phyloP scores from a whole-genome alignment of 2,329 filamentous ascomycete species.

The Neurospora sp. region DNA sequence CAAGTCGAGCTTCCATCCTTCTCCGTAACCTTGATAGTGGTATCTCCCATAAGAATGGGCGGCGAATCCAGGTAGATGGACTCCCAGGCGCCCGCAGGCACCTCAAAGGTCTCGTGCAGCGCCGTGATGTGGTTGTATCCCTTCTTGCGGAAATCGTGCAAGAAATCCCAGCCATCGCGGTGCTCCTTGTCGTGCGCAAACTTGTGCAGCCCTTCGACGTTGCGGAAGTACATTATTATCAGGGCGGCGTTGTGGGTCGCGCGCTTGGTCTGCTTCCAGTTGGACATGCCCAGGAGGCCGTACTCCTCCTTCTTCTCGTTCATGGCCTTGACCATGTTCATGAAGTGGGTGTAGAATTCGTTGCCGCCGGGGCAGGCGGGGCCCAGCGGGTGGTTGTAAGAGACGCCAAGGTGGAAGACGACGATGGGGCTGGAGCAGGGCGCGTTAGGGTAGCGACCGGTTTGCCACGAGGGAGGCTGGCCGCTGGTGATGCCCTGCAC shows the following conservation, averaged over 20 bases:
- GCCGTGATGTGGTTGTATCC: conserved; percentile 34
- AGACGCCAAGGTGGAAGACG: conserved; percentile 35
- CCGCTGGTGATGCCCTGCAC: conserved; percentile 26
- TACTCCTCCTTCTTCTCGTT: conserved; percentile 29
- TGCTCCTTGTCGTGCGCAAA: conserved; percentile 42
- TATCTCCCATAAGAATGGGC: conserved; percentile 26
- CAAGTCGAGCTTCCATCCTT: conserved; percentile 1
- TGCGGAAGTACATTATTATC: conserved; percentile 40
- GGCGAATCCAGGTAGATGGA: conserved; percentile 37
- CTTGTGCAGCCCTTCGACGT: conserved; percentile 35
- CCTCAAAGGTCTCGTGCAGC: conserved; percentile 44
- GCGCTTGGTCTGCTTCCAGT: conserved; percentile 28
- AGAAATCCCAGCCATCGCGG: conserved; percentile 40
- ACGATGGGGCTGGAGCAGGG: conserved; percentile 25
- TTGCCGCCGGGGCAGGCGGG: conserved; percentile 33
- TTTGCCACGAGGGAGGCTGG: conserved; percentile 19
- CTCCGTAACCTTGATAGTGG: conserved; percentile 12
- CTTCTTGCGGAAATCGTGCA: conserved; percentile 20
- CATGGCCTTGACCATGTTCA: conserved; percentile 26
- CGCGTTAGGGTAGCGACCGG: conserved; percentile 15
- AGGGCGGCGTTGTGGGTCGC: conserved; percentile 29
- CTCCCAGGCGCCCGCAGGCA: conserved; percentile 37
- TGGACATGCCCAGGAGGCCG: conserved; percentile 35
- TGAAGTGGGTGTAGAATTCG: conserved; percentile 29
- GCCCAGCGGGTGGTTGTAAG: conserved; percentile 40